A percentile compares a stretch with the other conserved stretches of the same genome.
phyloP scores from a whole-genome alignment of 495 filamentous ascomycete genomes.

The Daldinia caldariorum region DNA sequence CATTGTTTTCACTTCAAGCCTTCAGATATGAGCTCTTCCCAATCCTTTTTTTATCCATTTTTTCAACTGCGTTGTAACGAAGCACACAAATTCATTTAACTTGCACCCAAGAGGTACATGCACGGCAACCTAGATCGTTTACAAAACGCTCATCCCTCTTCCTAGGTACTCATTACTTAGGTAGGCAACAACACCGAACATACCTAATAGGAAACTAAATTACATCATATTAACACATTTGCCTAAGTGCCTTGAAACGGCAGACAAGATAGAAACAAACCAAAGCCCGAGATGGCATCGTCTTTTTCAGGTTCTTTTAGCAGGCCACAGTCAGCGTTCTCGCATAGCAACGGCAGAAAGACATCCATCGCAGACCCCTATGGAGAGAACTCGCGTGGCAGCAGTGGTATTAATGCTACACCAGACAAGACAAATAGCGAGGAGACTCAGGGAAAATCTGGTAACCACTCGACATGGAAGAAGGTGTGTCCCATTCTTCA shows the following conservation, averaged over 20 bases:
- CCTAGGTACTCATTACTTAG: too few relatives aligned
- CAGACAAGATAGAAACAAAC: background rate
- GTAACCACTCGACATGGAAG: background rate
- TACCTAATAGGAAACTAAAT: too few relatives aligned
- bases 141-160: too few relatives aligned
- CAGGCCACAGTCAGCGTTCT: background rate
- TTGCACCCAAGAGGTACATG: too few relatives aligned
- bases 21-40: too few relatives aligned
- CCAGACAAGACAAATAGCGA: background rate
- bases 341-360: slow-evolving; percentile 12
- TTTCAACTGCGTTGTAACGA: too few relatives aligned
- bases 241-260: background rate
- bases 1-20: too few relatives aligned
- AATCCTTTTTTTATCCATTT: too few relatives aligned
- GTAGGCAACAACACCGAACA: too few relatives aligned
- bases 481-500: slow-evolving; percentile 6
- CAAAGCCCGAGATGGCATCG: background rate
- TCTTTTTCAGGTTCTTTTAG: background rate
- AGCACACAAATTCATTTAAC: too few relatives aligned
- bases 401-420: background rate
- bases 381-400: background rate
- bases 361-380: slow-evolving; percentile 6
- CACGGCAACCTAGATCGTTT: too few relatives aligned
- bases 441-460: background rate
- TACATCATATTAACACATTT: background rate